Percentiles rank a stretch among this genome's conserved stretches.
Evolutionary conservation across 2,329 filamentous ascomycete genomes (phyloP).

Genomic region (Lecanicillium sp.): DNA sequence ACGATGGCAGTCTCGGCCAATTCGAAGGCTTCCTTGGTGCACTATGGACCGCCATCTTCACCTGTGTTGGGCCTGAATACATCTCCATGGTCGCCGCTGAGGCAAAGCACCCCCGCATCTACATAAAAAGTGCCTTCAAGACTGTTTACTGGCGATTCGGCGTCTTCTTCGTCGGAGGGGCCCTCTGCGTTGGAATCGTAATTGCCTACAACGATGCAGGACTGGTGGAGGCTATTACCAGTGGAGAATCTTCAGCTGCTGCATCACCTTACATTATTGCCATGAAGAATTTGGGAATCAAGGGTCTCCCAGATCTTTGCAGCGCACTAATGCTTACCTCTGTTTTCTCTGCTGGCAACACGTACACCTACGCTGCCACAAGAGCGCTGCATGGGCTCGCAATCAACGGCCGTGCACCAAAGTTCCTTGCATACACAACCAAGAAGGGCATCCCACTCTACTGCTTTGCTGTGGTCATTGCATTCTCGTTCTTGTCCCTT

Average conservation of each 20-base stretch:
- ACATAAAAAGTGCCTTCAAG: slow-evolving; percentile 63
- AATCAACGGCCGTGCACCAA: slow-evolving; percentile 39
- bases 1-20: slow-evolving; percentile 55
- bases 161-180: slow-evolving; percentile 63
- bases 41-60: slow-evolving; percentile 57
- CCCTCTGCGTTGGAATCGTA: slow-evolving; percentile 59
- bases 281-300: slow-evolving; percentile 46
- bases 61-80: slow-evolving; percentile 62
- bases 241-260: slow-evolving; percentile 36
- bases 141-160: slow-evolving; percentile 66
- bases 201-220: slow-evolving; percentile 56
- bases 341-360: slow-evolving; percentile 41
- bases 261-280: slow-evolving; percentile 58
- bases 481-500: slow-evolving; percentile 46
- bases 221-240: slow-evolving; percentile 36
- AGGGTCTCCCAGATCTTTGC: slow-evolving; percentile 47
- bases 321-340: slow-evolving; percentile 43
- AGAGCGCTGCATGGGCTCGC: slow-evolving; percentile 44
- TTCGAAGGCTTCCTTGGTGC: slow-evolving; percentile 65
- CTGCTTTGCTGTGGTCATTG: slow-evolving; percentile 45
- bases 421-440: slow-evolving; percentile 51
- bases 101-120: slow-evolving; percentile 53
- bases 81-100: slow-evolving; percentile 64
- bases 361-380: slow-evolving; percentile 43
- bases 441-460: slow-evolving; percentile 54